Conservation (phyloP, 331 rosid genomes). For the Telfairia occidentalis region DNA sequence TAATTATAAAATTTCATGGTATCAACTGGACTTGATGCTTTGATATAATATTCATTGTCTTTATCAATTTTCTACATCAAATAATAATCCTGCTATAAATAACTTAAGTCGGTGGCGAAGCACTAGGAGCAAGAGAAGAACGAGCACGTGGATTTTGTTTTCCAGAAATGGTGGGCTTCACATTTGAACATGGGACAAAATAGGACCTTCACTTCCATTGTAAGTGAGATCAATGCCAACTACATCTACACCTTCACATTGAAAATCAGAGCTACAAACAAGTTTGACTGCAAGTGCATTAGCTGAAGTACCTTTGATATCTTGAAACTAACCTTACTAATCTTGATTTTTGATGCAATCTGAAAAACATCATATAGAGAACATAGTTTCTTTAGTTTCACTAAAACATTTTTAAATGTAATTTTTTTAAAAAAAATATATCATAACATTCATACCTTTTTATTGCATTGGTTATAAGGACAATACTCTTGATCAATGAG, state of each 20-base stretch:
- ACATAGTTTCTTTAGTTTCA: too few relatives aligned
- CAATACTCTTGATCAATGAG: constrained; percentile 46
- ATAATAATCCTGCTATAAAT: too few relatives aligned
- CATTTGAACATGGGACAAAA: constrained; percentile 17
- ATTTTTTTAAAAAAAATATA: neutral
- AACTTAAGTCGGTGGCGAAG: neutral
- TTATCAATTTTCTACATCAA: too few relatives aligned
- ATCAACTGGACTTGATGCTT: too few relatives aligned
- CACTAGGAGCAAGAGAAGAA: neutral
- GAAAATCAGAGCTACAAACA: neutral
- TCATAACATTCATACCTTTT: constrained; percentile 4
- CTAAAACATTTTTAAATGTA: neutral
- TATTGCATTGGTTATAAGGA: constrained; percentile 25
- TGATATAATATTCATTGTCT: too few relatives aligned
- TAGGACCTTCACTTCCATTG: constrained; percentile 16
- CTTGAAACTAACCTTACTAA: constrained; percentile 32
- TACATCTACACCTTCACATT: constrained; percentile 3
- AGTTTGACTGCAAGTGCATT: neutral
- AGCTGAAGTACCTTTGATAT: constrained; percentile 1
- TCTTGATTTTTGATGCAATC: constrained; percentile 36
- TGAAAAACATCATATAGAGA: neutral
- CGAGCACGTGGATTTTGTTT: neutral
- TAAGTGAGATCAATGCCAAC: constrained; percentile 23
- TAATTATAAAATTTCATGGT: too few relatives aligned
- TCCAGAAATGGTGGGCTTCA: neutral